A percentile compares a stretch with the other conserved stretches of the same genome.
Conservation (phyloP, 192 early-diverging fungal species). For the Coemansia brasiliensis region DNA sequence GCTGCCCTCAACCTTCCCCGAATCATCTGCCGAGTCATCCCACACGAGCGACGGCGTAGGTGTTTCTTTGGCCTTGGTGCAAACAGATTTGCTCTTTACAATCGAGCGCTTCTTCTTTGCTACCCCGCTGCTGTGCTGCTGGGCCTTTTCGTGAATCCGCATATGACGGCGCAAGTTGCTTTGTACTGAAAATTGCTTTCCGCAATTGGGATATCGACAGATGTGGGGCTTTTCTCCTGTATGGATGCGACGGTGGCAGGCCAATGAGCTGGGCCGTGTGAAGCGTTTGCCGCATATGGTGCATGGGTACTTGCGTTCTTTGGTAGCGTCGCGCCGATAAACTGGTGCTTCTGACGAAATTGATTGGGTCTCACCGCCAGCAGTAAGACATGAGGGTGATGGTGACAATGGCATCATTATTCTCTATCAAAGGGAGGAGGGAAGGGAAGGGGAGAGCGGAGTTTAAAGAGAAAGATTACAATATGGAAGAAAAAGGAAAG, state of each 20-base stretch:
- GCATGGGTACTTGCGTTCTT: conserved; percentile 53
- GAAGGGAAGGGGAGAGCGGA: no score
- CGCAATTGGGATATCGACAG: conserved; percentile 47
- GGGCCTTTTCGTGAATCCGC: conserved; percentile 40
- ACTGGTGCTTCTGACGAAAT: background rate
- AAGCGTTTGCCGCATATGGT: conserved; percentile 43
- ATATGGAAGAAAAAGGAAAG: no score
- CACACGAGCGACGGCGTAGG: conserved; percentile 6
- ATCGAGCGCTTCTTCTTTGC: conserved; percentile 6
- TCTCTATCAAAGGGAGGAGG: background rate
- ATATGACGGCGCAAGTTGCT: conserved; percentile 50
- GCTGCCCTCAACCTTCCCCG: background rate
- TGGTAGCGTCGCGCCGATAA: conserved; percentile 20
- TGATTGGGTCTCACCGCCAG: conserved; percentile 4
- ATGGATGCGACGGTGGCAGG: conserved; percentile 55
- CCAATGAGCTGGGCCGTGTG: conserved; percentile 43
- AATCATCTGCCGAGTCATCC: background rate
- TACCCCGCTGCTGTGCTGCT: background rate
- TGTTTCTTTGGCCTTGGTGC: conserved; percentile 1
- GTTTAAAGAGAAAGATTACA: no score
- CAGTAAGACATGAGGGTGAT: conserved; percentile 11
- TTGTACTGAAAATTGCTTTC: conserved; percentile 50
- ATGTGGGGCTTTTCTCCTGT: conserved; percentile 54
- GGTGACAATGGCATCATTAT: background rate
- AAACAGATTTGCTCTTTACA: no score